Evolutionary conservation across 768 basidiomycete genomes (phyloP).

Genomic region (Lentinus tigrinus): DNA sequence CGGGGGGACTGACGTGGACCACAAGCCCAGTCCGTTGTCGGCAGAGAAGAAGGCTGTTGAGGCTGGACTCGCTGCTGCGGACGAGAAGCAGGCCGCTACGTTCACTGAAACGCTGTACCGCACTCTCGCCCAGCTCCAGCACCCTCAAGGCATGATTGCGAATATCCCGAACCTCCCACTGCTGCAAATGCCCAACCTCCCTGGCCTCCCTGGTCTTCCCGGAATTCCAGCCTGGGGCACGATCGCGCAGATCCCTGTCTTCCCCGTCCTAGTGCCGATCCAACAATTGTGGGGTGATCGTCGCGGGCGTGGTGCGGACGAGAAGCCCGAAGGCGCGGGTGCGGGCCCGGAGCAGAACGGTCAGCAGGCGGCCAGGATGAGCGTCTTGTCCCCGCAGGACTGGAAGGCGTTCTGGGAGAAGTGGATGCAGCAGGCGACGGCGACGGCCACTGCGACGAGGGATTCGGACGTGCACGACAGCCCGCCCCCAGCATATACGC

Average conservation of each 20-base stretch:
- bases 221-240: conserved; percentile 46
- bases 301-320: conserved; percentile 27
- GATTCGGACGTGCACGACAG: conserved; percentile 45
- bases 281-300: conserved; percentile 58
- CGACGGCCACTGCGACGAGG: conserved; percentile 38
- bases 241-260: conserved; percentile 70
- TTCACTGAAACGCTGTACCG: conserved; percentile 76
- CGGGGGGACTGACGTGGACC: background rate
- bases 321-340: conserved; percentile 24
- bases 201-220: no score
- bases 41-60: conserved; percentile 26
- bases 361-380: conserved; percentile 28
- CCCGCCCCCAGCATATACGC: conserved; percentile 75
- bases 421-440: conserved; percentile 57
- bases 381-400: conserved; percentile 45
- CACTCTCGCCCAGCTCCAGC: conserved; percentile 59
- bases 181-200: conserved; percentile 37
- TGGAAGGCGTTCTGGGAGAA: conserved; percentile 75
- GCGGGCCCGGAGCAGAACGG: conserved; percentile 14
- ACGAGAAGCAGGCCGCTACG: conserved; percentile 36
- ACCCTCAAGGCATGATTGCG: conserved; percentile 58
- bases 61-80: conserved; percentile 18
- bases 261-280: conserved; percentile 75
- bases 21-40: background rate
- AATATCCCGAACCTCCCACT: conserved; percentile 46